phyloP scores from a whole-genome alignment of 306 rosid species.

The Adenanthera pavonina region DNA sequence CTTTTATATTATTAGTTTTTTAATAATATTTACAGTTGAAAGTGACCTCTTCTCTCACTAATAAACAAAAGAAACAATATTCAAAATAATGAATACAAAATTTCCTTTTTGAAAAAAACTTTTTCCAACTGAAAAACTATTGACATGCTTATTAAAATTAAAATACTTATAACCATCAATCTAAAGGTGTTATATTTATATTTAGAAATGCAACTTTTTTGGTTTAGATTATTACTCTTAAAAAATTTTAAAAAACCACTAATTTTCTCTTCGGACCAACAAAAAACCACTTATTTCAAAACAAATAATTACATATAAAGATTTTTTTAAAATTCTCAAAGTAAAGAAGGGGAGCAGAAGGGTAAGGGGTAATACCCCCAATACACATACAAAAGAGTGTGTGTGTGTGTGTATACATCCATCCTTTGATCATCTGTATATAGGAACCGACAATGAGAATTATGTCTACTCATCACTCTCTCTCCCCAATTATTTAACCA shows the following conservation, averaged over 20 bases:
- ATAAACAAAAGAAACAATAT: background rate
- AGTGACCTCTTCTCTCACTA: background rate
- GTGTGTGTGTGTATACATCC: background rate
- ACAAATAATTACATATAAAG: background rate
- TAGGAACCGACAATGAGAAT: slow-evolving; percentile 40
- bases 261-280: too few relatives aligned
- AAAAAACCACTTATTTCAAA: background rate
- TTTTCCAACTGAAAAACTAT: background rate
- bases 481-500: slow-evolving; percentile 6
- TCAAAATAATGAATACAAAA: too few relatives aligned
- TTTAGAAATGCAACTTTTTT: background rate
- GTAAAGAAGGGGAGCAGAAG: background rate
- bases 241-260: background rate
- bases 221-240: background rate
- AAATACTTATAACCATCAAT: background rate
- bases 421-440: background rate
- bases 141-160: background rate
- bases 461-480: slow-evolving; percentile 22
- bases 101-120: too few relatives aligned
- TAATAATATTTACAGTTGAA: too few relatives aligned
- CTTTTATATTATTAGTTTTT: too few relatives aligned
- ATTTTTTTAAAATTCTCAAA: background rate
- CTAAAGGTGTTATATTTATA: background rate
- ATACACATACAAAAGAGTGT: too few relatives aligned
- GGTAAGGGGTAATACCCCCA: background rate